A percentile compares a stretch with the other conserved stretches of the same genome.
These are phyloP conservation scores for Hypoxylon lienhwacheense DNA, from an alignment of 495 filamentous ascomycete genomes.

Conservation along the genomic window DNA sequence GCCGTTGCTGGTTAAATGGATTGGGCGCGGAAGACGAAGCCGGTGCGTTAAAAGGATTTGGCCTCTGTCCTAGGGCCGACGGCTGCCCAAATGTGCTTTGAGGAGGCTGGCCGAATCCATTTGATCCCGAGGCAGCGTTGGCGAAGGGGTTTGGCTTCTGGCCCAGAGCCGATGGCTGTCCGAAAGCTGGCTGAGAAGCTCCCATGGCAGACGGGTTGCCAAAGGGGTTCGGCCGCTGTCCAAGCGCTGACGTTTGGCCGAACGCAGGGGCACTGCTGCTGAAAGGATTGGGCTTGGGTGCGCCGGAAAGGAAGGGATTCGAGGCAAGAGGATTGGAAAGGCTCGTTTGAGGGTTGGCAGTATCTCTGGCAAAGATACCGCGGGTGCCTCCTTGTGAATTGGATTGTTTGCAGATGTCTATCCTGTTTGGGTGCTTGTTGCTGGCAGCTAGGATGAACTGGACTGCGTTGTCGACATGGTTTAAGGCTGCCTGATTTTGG, in stretches of 20 bases:
- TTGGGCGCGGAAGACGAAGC: slow-evolving; percentile 27
- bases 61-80: slow-evolving; percentile 26
- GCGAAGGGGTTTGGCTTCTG: slow-evolving; percentile 47
- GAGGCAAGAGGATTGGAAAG: slow-evolving; percentile 34
- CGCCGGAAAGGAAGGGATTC: slow-evolving; percentile 43
- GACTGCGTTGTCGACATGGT: slow-evolving; percentile 69
- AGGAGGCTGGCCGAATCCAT: slow-evolving; percentile 22
- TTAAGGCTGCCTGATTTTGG: slow-evolving; percentile 68
- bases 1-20: slow-evolving; percentile 44
- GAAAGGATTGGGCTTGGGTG: slow-evolving; percentile 35
- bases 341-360: slow-evolving; percentile 17
- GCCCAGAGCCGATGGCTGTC: slow-evolving; percentile 42
- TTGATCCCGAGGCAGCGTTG: slow-evolving; percentile 34
- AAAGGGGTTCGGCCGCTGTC: slow-evolving; percentile 47
- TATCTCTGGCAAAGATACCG: slow-evolving; percentile 33
- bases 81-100: slow-evolving; percentile 32
- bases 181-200: slow-evolving; percentile 47
- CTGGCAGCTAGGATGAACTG: slow-evolving; percentile 67
- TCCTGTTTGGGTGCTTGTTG: slow-evolving; percentile 78
- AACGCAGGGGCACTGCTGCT: slow-evolving; percentile 39
- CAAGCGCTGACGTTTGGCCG: slow-evolving; percentile 48
- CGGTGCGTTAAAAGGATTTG: slow-evolving; percentile 30
- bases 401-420: slow-evolving; percentile 63
- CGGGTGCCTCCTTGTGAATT: slow-evolving; percentile 40
- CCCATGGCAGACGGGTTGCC: slow-evolving; percentile 39